A percentile compares a stretch with the other conserved stretches of the same genome.
These are phyloP conservation scores for Conoideocrella luteorostrata DNA, from an alignment of 2,329 filamentous ascomycete genomes.

Conservation along the genomic window DNA sequence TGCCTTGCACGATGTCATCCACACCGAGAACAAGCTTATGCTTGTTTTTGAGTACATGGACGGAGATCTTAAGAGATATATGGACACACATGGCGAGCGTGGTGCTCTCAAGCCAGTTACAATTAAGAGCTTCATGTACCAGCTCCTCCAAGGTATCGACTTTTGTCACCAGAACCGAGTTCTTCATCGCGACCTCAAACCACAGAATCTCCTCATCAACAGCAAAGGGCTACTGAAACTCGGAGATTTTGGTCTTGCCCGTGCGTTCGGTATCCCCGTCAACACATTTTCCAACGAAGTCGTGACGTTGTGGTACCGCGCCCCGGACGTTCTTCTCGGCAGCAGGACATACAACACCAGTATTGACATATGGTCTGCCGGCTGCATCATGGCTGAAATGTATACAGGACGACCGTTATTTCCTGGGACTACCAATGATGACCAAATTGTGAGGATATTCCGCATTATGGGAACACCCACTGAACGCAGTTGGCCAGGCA, in stretches of 20 bases:
- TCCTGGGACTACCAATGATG: slow-evolving; percentile 95
- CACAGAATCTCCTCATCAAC: slow-evolving; percentile 94
- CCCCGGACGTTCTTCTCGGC: slow-evolving; percentile 89
- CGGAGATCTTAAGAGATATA: slow-evolving; percentile 96
- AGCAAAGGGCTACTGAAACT: slow-evolving; percentile 84
- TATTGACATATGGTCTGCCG: slow-evolving; percentile 98
- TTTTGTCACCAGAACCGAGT: slow-evolving; percentile 98
- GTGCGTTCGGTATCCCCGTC: slow-evolving; percentile 93
- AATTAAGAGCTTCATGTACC: slow-evolving; percentile 99
- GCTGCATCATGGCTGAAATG: slow-evolving; percentile 99
- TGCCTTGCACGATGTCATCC: slow-evolving; percentile 94
- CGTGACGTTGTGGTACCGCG: slow-evolving; percentile 95
- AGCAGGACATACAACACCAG: slow-evolving; percentile 98
- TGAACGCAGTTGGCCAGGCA: slow-evolving; percentile 91
- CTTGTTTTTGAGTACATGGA: slow-evolving; percentile 99
- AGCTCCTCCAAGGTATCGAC: slow-evolving; percentile 88
- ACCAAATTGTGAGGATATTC: slow-evolving; percentile 96
- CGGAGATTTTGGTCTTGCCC: slow-evolving; percentile 87
- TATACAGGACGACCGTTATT: slow-evolving; percentile 94
- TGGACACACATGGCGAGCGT: slow-evolving; percentile 87
- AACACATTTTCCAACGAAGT: slow-evolving; percentile 99
- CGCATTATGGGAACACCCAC: slow-evolving; percentile 96
- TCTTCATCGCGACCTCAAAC: slow-evolving; percentile 90
- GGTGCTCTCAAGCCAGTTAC: slow-evolving; percentile 82
- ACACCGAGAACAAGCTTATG: slow-evolving; percentile 99